Evolutionary conservation across 78 protist species (phyloP), one percentile per base, ranked within the genome.

Genomic region (Capsaspora owczarzaki): DNA sequence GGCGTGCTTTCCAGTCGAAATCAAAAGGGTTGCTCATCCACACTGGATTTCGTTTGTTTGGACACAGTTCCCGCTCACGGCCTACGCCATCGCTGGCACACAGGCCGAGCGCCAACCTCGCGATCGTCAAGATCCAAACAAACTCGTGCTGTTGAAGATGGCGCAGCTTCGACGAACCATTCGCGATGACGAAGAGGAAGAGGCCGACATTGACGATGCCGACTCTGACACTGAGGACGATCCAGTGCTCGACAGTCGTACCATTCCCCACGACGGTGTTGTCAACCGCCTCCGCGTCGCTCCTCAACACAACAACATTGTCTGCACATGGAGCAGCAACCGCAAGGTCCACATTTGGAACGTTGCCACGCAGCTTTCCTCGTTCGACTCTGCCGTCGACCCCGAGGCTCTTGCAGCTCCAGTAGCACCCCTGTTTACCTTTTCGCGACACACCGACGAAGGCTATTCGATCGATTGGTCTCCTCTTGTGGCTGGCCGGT

Each of bases 381-480:
- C 82, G 35, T 83, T 92, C 42, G 89, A 86, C n/a, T n/a, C n/a
- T n/a, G n/a, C n/a, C 61, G 61, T 23, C 37, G 85, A 81, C 1
- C 82, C 56, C 47, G 71, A 0, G 8, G 66, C 29, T 41, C 46
- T 14, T 16, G 35, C 27, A 41, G 29, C 33, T 12, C 44, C 76
- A 3, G 29, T 10, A 3, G 53, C 33, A 27, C 61, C 74, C 56
- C 27, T 78, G 16, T 43, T 8, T 61, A 76, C 81, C 5, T 82
- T 76, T 40, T 0, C 4, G n/a, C 80, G 85, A 25, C 96, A 93
- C 51, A 12, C 74, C 12, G 83, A 40, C n/a, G 98, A 96, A 69
- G 98, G 98, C 33, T 95, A 42, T 31, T 93, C 95, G 19, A 23
- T 95, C 40, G 94, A 82, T 79, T 95, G 95, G 95, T 92, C 95